phyloP scores from a whole-genome alignment of 768 basidiomycete species.

The Lenzites betulinus region DNA sequence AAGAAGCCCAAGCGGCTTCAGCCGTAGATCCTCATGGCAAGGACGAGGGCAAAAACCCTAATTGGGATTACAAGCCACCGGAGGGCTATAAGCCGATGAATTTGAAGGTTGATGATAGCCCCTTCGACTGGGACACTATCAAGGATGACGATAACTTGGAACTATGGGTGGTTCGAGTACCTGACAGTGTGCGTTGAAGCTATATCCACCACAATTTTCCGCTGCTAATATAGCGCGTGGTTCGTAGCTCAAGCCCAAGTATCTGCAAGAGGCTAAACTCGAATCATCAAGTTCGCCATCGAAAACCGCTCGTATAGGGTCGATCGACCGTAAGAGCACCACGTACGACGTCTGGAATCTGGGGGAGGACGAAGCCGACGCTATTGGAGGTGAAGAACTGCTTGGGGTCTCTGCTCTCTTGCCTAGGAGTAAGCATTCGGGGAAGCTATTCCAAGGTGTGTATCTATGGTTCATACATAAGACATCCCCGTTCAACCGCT shows the following conservation, averaged over 20 bases:
- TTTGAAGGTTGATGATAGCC: slow-evolving; percentile 41
- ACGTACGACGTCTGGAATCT: slow-evolving; percentile 70
- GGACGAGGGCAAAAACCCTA: slow-evolving; percentile 55
- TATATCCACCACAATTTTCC: not conserved
- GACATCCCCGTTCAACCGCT: not conserved
- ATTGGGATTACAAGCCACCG: slow-evolving; percentile 66
- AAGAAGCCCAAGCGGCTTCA: slow-evolving; percentile 16
- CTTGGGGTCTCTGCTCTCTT: slow-evolving; percentile 61
- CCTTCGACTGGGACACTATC: slow-evolving; percentile 71
- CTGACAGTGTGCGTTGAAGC: slow-evolving; percentile 55
- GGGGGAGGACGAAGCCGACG: slow-evolving; percentile 42
- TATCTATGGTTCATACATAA: not conserved
- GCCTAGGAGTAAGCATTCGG: slow-evolving; percentile 61
- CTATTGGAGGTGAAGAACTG: slow-evolving; percentile 63
- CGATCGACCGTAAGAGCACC: slow-evolving; percentile 52
- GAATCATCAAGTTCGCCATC: slow-evolving; percentile 43
- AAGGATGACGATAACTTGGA: slow-evolving; percentile 58
- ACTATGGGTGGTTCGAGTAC: slow-evolving; percentile 71
- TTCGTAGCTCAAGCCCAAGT: slow-evolving; percentile 62
- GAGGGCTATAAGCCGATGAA: slow-evolving; percentile 51
- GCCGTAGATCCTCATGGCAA: slow-evolving; percentile 35
- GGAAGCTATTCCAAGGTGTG: slow-evolving; percentile 60
- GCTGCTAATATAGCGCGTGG: not conserved
- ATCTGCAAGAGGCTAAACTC: slow-evolving; percentile 55
- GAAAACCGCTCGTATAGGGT: slow-evolving; percentile 46